Evolutionary conservation across 352 stramenopile species (phyloP).

Genomic region (Pythium aquatile): DNA sequence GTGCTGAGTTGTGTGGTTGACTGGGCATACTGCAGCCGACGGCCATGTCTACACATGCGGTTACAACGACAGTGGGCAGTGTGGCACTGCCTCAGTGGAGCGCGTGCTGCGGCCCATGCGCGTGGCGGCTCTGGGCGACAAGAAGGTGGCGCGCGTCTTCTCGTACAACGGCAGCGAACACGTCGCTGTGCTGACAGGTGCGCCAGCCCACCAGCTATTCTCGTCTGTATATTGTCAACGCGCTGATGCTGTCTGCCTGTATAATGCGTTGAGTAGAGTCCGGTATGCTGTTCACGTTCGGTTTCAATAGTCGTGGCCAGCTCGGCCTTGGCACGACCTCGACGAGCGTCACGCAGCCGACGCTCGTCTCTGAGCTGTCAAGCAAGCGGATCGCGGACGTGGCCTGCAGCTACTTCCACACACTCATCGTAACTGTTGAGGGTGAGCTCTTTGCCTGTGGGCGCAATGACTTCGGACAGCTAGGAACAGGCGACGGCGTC

Average conservation of each 20-base stretch:
- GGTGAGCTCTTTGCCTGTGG: constrained; percentile 86
- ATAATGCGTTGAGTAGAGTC: constrained; percentile 43
- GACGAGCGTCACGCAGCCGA: constrained; percentile 46
- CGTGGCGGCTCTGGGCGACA: constrained; percentile 52
- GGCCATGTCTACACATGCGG: constrained; percentile 88
- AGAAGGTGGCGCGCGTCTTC: constrained; percentile 73
- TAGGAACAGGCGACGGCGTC: constrained; percentile 68
- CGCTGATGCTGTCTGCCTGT: neutral
- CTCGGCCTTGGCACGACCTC: constrained; percentile 79
- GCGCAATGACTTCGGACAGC: constrained; percentile 92
- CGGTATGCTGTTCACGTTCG: constrained; percentile 86
- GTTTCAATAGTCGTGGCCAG: constrained; percentile 92
- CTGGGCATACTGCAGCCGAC: constrained; percentile 29
- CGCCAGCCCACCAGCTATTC: neutral
- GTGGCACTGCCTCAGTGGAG: constrained; percentile 81
- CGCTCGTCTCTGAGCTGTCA: constrained; percentile 40
- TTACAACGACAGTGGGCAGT: constrained; percentile 95
- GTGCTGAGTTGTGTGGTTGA: neutral
- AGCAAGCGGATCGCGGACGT: constrained; percentile 71
- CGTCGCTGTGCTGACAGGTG: constrained; percentile 79
- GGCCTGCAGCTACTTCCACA: constrained; percentile 93
- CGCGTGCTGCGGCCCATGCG: constrained; percentile 51
- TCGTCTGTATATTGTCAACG: no score
- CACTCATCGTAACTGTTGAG: constrained; percentile 69
- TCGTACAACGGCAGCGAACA: constrained; percentile 93